Evolutionary conservation across 2,329 filamentous ascomycete genomes (phyloP), one percentile per base, ranked within the genome.

Genomic region (Davidsoniella eucalypti): DNA sequence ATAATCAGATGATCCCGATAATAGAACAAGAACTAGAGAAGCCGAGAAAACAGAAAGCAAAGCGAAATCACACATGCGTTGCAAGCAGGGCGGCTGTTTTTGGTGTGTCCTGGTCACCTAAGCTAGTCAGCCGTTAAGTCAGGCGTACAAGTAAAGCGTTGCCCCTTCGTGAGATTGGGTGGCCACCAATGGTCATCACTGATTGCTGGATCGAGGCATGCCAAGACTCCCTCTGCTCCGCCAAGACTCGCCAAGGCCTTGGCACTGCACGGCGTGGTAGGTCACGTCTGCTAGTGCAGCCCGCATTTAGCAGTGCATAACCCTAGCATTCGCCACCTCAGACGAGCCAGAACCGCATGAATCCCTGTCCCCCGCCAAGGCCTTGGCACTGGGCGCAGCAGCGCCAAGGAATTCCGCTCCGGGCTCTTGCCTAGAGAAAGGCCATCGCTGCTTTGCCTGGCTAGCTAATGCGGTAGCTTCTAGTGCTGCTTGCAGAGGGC

Each of bases 391-490:
- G 47, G 51, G 51, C 51, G 51, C 51, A 53, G 51, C 48, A 50
- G 42, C 47, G 51, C 51, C 51, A 53, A 53, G 51, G 47, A 37
- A 50, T 53, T 53, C 51, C 51, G 51, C 51, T 50, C 51, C 51
- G 51, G 47, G 26, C 47, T 44, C 42, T 41, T 45, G 26, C 47
- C 33, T 49, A 7, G 39, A 44, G 21, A 23, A 23, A 23, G 18
- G 29, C 29, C 29, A 39, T 42, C 10, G 21, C 5, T 23, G 21
- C 21, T 23, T 23, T 23, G 21, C 21, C 21, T 23, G 21, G 21
- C 21, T 23, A 23, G 21, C 21, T 23, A 23, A 23, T 23, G 21
- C 21, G 21, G 21, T 23, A 23, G 16, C n/a, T 39, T 39, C 36
- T 46, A 25, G 36, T 45, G 21, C 23, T 44, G 17, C 21, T 33